phyloP scores from a whole-genome alignment of 306 rosid genomes.

The Cucumis melo region DNA sequence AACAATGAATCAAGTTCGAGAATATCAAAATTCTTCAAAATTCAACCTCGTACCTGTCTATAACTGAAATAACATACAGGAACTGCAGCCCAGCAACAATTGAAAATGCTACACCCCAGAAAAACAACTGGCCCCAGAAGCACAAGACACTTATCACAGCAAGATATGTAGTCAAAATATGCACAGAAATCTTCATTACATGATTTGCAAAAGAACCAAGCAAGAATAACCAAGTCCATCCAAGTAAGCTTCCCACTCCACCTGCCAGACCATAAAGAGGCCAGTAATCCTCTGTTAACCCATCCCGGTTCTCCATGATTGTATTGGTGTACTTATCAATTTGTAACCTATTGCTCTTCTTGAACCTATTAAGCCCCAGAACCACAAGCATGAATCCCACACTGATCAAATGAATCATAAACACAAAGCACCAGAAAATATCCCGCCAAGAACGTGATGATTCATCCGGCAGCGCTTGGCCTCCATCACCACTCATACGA shows the following conservation, averaged over 20 bases:
- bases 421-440: constrained; percentile 70
- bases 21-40: neutral
- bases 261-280: constrained; percentile 76
- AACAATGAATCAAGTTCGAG: neutral
- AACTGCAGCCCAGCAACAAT: constrained; percentile 72
- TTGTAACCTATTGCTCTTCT: constrained; percentile 60
- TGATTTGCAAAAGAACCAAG: constrained; percentile 58
- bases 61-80: constrained; percentile 70
- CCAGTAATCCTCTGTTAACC: constrained; percentile 82
- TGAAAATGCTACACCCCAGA: constrained; percentile 87
- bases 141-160: constrained; percentile 90
- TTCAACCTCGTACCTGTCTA: constrained; percentile 52
- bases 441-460: constrained; percentile 71
- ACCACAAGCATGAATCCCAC: constrained; percentile 48
- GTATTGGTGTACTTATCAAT: constrained; percentile 53
- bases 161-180: constrained; percentile 85
- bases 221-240: constrained; percentile 73
- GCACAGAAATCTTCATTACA: constrained; percentile 87
- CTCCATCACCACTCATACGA: constrained; percentile 30
- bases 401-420: constrained; percentile 54
- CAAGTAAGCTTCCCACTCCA: constrained; percentile 64
- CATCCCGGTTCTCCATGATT: constrained; percentile 41
- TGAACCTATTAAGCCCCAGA: constrained; percentile 74
- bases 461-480: constrained; percentile 36
- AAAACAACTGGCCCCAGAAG: constrained; percentile 74